A percentile compares a stretch with the other conserved stretches of the same genome.
Conservation (phyloP, 345 rosid genomes). For the Hypericum androsaemum region DNA sequence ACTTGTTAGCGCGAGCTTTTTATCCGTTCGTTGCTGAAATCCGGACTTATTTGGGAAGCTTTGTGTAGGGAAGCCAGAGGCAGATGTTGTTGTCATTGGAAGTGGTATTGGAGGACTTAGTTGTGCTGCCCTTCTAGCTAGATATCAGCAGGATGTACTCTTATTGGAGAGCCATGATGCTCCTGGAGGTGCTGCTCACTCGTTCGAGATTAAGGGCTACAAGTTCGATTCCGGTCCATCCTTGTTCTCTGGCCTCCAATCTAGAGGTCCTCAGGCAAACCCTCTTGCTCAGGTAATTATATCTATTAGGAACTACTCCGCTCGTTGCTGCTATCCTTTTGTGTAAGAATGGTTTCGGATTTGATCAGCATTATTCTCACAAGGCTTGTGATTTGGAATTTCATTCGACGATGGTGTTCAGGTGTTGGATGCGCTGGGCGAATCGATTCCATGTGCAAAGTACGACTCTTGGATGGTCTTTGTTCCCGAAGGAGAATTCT, state of each 20-base stretch:
- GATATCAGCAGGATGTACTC: slow-evolving; percentile 70
- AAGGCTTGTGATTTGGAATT: background rate
- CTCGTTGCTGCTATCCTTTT: background rate
- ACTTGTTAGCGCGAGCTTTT: too few species aligned
- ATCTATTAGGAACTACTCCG: background rate
- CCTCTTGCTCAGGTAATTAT: slow-evolving; percentile 80
- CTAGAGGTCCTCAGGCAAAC: slow-evolving; percentile 85
- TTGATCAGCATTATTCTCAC: background rate
- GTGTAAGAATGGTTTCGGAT: background rate
- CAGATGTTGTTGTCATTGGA: slow-evolving; percentile 82
- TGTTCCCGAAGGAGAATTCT: slow-evolving; percentile 85
- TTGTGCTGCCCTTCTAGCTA: slow-evolving; percentile 78
- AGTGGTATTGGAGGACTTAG: slow-evolving; percentile 86
- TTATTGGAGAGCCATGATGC: slow-evolving; percentile 81
- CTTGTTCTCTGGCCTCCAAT: slow-evolving; percentile 81
- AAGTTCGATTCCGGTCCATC: slow-evolving; percentile 93
- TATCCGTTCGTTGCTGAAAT: too few species aligned
- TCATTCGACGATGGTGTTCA: slow-evolving; percentile 19
- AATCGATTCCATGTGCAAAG: slow-evolving; percentile 64
- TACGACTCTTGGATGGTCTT: slow-evolving; percentile 99
- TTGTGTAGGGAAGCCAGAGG: slow-evolving; percentile 60
- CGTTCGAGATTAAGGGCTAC: slow-evolving; percentile 69
- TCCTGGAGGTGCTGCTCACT: slow-evolving; percentile 87
- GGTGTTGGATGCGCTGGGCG: slow-evolving; percentile 89
- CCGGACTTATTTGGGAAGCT: too few species aligned